Evolutionary conservation across 1,139 yeast genomes (phyloP).

Genomic region (Zhuliangozyma blackwelliae): DNA sequence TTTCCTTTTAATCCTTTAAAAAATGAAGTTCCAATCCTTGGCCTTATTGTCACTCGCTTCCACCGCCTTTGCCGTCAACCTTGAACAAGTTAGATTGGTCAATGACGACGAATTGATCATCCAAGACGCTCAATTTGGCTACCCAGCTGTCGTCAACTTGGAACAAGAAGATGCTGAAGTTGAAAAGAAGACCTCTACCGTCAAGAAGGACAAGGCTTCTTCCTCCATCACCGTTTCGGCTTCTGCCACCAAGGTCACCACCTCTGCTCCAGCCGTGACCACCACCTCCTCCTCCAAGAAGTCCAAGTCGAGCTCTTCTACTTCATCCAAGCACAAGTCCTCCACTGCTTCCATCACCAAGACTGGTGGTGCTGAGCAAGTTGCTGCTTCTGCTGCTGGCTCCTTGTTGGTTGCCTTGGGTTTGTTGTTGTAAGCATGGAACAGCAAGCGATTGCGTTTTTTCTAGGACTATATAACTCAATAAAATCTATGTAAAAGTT

Average conservation of each 20-base stretch:
- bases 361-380: constrained; percentile 14
- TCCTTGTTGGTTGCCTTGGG: constrained; percentile 14
- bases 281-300: constrained; percentile 8
- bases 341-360: constrained; percentile 14
- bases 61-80: constrained; percentile 10
- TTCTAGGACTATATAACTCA: too few relatives aligned
- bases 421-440: constrained; percentile 10
- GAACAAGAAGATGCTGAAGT: constrained; percentile 11
- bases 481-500: too few relatives aligned
- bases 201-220: constrained; percentile 6
- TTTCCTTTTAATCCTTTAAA: background rate
- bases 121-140: constrained; percentile 11
- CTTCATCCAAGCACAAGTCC: constrained; percentile 8
- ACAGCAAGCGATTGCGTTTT: too few relatives aligned
- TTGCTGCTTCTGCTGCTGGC: constrained; percentile 11
- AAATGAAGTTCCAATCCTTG: constrained; percentile 10
- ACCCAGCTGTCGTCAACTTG: constrained; percentile 11
- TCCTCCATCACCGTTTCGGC: constrained; percentile 1
- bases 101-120: constrained; percentile 12
- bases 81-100: constrained; percentile 13
- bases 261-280: constrained; percentile 5
- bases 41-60: constrained; percentile 12
- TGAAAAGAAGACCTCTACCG: constrained; percentile 4
- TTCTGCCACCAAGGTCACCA: constrained; percentile 1
- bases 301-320: constrained; percentile 1